phyloP scores from a whole-genome alignment of 495 filamentous ascomycete genomes.

The Penicillium verhagenii region DNA sequence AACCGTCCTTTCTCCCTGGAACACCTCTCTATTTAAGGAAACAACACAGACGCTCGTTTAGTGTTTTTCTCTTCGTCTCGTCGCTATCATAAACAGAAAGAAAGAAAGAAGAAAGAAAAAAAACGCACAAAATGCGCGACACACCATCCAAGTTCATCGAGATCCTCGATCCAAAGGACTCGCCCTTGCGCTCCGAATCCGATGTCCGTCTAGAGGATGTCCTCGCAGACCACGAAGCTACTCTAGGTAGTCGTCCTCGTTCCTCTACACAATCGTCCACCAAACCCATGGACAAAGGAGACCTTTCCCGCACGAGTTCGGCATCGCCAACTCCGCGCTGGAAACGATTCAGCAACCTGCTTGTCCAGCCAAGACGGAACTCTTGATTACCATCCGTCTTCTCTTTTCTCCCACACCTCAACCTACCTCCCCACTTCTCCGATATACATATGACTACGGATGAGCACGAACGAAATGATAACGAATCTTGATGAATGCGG shows the following conservation, averaged over 20 bases:
- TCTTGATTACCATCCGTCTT: slow-evolving; percentile 10
- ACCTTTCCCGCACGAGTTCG: slow-evolving; percentile 22
- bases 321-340: slow-evolving; percentile 38
- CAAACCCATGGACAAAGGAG: slow-evolving; percentile 32
- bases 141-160: slow-evolving; percentile 49
- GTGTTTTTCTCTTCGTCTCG: background rate
- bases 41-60: background rate
- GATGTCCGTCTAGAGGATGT: slow-evolving; percentile 51
- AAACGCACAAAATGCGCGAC: slow-evolving; percentile 38
- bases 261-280: slow-evolving; percentile 42
- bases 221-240: slow-evolving; percentile 47
- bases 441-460: background rate
- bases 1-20: background rate
- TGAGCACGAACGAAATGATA: slow-evolving; percentile 14
- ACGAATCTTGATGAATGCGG: slow-evolving; percentile 11
- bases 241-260: slow-evolving; percentile 36
- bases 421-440: background rate
- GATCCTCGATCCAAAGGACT: slow-evolving; percentile 43
- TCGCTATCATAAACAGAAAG: background rate
- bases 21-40: background rate
- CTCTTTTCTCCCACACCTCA: background rate
- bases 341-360: slow-evolving; percentile 42
- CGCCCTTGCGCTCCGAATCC: slow-evolving; percentile 34
- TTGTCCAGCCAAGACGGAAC: slow-evolving; percentile 29
- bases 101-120: background rate